A percentile compares a stretch with the other conserved stretches of the same genome.
These are phyloP conservation scores for Aschersonia sp. DNA, from an alignment of 2,329 filamentous ascomycete genomes.

Conservation along the genomic window DNA sequence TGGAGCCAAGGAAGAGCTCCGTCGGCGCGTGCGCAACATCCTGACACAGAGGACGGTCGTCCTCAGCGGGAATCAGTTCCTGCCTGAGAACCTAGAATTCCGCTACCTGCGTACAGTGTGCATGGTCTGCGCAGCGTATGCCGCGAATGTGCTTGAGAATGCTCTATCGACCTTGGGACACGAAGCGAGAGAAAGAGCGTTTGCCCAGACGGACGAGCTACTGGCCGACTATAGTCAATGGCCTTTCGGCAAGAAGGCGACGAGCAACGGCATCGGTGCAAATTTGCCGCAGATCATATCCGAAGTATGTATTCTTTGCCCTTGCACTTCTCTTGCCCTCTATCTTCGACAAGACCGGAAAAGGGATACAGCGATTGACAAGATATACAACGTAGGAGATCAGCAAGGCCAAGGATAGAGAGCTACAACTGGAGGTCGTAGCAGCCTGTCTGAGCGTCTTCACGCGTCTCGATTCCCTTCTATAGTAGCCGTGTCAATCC, in stretches of 20 bases:
- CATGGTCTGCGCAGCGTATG: slow-evolving; percentile 97
- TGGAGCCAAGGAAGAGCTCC: slow-evolving; percentile 94
- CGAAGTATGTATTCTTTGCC: slow-evolving; percentile 35
- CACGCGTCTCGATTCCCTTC: slow-evolving; percentile 87
- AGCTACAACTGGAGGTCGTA: slow-evolving; percentile 92
- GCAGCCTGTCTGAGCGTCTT: slow-evolving; percentile 96
- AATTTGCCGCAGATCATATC: slow-evolving; percentile 79
- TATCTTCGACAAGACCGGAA: too few species aligned
- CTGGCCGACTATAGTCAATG: slow-evolving; percentile 94
- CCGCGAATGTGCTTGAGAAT: slow-evolving; percentile 95
- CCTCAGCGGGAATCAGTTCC: slow-evolving; percentile 70
- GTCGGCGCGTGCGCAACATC: slow-evolving; percentile 80
- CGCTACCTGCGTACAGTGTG: slow-evolving; percentile 80
- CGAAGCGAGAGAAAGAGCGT: slow-evolving; percentile 85
- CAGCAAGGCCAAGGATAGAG: slow-evolving; percentile 76
- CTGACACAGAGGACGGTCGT: slow-evolving; percentile 91
- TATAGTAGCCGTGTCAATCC: slow-evolving; percentile 35
- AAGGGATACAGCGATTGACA: not conserved
- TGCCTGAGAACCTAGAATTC: slow-evolving; percentile 90
- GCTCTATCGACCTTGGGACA: slow-evolving; percentile 88
- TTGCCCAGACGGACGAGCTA: slow-evolving; percentile 92
- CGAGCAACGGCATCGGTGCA: slow-evolving; percentile 70
- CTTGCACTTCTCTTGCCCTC: not conserved
- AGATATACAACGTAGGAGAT: slow-evolving; percentile 43
- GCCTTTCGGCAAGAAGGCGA: slow-evolving; percentile 81